Base-by-base conservation (phyloP, 2,329 filamentous ascomycete genomes). In the Aspergillus terreus region DNA sequence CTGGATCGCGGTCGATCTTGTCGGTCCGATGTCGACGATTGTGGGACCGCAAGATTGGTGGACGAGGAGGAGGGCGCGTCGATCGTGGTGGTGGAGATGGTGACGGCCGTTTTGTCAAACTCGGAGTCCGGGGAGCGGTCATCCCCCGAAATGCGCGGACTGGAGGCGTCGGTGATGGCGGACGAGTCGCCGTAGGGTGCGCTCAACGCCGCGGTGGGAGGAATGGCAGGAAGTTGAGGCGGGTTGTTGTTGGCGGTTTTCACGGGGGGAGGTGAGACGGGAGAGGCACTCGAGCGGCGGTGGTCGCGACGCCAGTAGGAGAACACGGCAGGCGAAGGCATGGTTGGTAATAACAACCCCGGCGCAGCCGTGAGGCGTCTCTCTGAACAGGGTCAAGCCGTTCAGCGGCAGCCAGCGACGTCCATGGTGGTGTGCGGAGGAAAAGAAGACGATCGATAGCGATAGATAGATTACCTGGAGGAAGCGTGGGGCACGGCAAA, bases 271-370 rank as follows among this genome's bases (percentile, higher is more conserved):
- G 56, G 54, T 48, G 60, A 57, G 33, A 57, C 51, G 51, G 65
- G 66, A 30, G 63, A 60, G 35, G 64, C 63, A 54, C 60, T 65
- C 32, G 63, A 66, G 48, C 68, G 68, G 56, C 69, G 68, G 51
- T 70, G 67, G 46, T 71, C 68, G 54, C 68, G 68, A 49, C 69
- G 69, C 69, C 66, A 71, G 53, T 72, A 72, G 23, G 69, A 70
- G 54, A 72, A 72, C 44, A 71, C 69, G 17, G 68, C 65, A 38
- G 69, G 71, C 3, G 69, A 64, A 6, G 67, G 60, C 69, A 72
- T 71, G 55, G 23, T 62, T 44, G 47, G 44, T 49, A 30, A 2
- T 30, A 30, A 46, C 46, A 44, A 30, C 53, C 42, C 35, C 46
- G 47, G 52, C 42, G 45, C 55, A 58, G 56, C 45, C 44, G 48